Conservation (phyloP, 2,329 filamentous ascomycete genomes). For the Colletotrichum orbiculare region DNA sequence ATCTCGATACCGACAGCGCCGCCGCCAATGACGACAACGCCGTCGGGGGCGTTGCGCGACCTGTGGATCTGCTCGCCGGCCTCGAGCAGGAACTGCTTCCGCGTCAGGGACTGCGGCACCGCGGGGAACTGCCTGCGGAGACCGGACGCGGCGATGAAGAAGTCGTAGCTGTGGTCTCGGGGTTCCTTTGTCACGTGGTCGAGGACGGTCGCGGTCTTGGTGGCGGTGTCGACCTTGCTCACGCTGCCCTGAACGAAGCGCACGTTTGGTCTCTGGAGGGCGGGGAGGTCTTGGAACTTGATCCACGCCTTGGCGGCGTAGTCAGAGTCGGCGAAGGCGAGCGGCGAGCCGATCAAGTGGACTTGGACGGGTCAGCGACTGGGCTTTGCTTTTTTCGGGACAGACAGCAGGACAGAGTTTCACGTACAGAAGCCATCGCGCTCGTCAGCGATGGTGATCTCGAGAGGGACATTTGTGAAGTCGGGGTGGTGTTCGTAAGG, state of each 20-base stretch:
- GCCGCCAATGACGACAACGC: slow-evolving; percentile 80
- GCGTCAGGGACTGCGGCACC: slow-evolving; percentile 73
- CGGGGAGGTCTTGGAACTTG: slow-evolving; percentile 73
- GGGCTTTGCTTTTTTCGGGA: background rate
- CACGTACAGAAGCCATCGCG: slow-evolving; percentile 83
- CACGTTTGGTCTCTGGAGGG: slow-evolving; percentile 71
- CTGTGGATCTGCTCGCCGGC: slow-evolving; percentile 67
- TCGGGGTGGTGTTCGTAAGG: slow-evolving; percentile 53
- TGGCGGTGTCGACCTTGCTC: slow-evolving; percentile 66
- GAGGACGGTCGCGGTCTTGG: slow-evolving; percentile 69
- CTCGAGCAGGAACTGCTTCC: slow-evolving; percentile 73
- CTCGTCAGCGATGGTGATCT: slow-evolving; percentile 82
- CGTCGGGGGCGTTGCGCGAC: slow-evolving; percentile 62
- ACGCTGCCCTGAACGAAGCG: slow-evolving; percentile 75
- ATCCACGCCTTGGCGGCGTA: slow-evolving; percentile 78
- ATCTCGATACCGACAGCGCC: slow-evolving; percentile 86
- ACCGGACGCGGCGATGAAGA: slow-evolving; percentile 78
- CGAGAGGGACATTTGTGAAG: slow-evolving; percentile 63
- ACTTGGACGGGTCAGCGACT: slow-evolving; percentile 55
- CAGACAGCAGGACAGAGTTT: slow-evolving; percentile 17
- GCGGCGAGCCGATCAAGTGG: slow-evolving; percentile 80
- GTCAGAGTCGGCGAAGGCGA: slow-evolving; percentile 72
- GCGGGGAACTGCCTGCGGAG: slow-evolving; percentile 77
- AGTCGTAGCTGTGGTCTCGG: slow-evolving; percentile 72
- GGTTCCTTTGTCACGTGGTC: slow-evolving; percentile 57